Evolutionary conservation across 139 green algal species (phyloP), one percentile per base, ranked within the genome.

Genomic region (Mychonastes homosphaera): DNA sequence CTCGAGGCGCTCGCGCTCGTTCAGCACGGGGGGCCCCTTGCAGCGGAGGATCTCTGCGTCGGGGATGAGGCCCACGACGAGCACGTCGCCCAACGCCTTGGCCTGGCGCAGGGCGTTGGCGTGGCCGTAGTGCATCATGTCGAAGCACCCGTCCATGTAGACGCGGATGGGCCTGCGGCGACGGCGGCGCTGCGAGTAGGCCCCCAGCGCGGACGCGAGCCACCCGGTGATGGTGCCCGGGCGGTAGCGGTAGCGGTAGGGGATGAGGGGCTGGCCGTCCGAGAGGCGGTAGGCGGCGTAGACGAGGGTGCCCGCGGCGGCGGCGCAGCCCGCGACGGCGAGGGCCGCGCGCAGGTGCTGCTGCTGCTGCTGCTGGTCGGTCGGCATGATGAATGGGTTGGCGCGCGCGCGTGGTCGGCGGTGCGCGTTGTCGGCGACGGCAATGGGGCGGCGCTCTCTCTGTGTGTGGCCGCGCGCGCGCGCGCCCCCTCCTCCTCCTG

Each of bases 101-200:
- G 89, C 89, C 76, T 90, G 79, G 0, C 93, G 74, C 62, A 99
- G 75, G 2, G 93, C 93, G 67, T 99, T 99, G 13, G 90, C 89
- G 72, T 99, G 93, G 0, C 93, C 93, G 58, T 96, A 98, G 62
- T 99, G 93, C 91, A 98, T 96, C 81, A 97, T 88, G 69, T 99
- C 93, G 61, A 99, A 99, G 74, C 93, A 99, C 16, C 92, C 93
- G 66, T 99, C 93, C 78, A 98, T 88, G 74, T 98, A 99, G 15
- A 99, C 91, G 10, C 91, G 74, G 1, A 97, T 64, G 0, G 89
- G 89, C 15, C 73, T 58, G n/a, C 55, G 63, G 23, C 81, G 79
- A 56, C 84, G 65, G 2, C 89, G 62, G 18, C 70, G 73, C 43
- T 89, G 81, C 32, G 89, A 85, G 73, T 94, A 84, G 33, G 76